Base-by-base conservation (phyloP, 129 eudicot species). In the Centella asiatica region DNA sequence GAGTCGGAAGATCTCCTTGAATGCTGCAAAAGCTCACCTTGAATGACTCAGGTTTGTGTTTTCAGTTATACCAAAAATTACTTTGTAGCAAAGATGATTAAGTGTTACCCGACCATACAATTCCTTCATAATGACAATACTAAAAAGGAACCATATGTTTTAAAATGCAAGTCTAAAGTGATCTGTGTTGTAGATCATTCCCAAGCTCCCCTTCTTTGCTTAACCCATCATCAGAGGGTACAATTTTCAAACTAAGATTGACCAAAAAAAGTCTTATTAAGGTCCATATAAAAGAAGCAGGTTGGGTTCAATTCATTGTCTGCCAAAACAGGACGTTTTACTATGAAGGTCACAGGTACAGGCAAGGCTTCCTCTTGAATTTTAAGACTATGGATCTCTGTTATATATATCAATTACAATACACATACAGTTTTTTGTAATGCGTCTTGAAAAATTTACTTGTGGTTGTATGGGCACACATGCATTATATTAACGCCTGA, bases 1-100 rank as follows among this genome's bases (percentile, higher is more conserved):
- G 88, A 73, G 63, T 87, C 94, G 0, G 94, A 86, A 25, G 81
- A 86, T 77, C 74, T 77, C 82, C 83, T 82, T 24, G 78, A 80
- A 69, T 69, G 86, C 99, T 92, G 66, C 19, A 72, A 20, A 49
- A 1, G 53, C 20, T 48, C 15, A 55, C 17, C 60, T 67, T 26
- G 26, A 36, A 58, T 12, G 8, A 48, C 28, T 32, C 45, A 47
- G 58, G 45, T 58, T 22, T 42, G 8, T 17, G 39, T 37, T 39
- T 5, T 1, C 0, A 44, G 0, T 28, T 14, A 14, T 1, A n/a
- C 5, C 4, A 4, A 25, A 53, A 11, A 53, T 53, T 53, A 1
- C n/a, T 17, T 52, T 52, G 14, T 8, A 10, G 24, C 17, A 52
- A 26, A 18, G 26, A 28, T 52, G 57, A 25, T 13, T n/a, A n/a